Evolutionary conservation across 2,329 filamentous ascomycete species (phyloP), one percentile per base, ranked within the genome.

Genomic region (Alternaria brassicicola): DNA sequence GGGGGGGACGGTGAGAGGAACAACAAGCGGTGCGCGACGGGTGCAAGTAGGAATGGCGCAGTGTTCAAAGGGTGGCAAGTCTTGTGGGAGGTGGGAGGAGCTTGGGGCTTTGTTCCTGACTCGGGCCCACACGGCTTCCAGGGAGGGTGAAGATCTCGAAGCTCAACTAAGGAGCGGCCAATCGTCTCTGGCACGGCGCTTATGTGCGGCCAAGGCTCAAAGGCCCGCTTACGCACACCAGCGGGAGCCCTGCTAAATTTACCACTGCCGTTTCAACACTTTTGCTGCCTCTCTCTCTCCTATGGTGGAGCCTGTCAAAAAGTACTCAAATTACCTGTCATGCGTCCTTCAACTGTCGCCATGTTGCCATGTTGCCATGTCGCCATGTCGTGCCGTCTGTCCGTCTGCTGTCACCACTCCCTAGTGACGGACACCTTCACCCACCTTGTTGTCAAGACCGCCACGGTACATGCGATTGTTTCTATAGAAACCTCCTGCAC

Each of bases 231-330:
- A 69, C 63, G 64, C 66, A 68, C 59, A 31, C 52, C 43, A 55
- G 43, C 55, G 46, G 57, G 61, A 63, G 35, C 17, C 61, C 57
- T 62, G 66, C 65, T 66, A 68, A 70, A 69, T 69, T 66, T 70
- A 67, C 62, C 31, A 23, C 13, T 26, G 49, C 33, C 33, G 66
- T 69, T 67, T 68, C 68, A 68, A 69, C 58, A 39, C 48, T 58
- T 52, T 41, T 35, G 19, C 42, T 47, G 46, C 17, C 36, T 10
- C 15, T 45, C 52, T 19, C 35, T 49, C 52, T 52, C 55, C 56
- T 61, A 61, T 62, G 55, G 59, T 57, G 60, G 60, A 60, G 52
- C 53, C 49, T 50, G 42, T 41, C 49, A 57, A 52, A 36, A 36
- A 31, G 41, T 35, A 9, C 46, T 41, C 48, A 51, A 48, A 57